Percentiles rank a stretch among this genome's conserved stretches.
Evolutionary conservation across 257 asterid genomes (phyloP).

Genomic region (Rhazya stricta): DNA sequence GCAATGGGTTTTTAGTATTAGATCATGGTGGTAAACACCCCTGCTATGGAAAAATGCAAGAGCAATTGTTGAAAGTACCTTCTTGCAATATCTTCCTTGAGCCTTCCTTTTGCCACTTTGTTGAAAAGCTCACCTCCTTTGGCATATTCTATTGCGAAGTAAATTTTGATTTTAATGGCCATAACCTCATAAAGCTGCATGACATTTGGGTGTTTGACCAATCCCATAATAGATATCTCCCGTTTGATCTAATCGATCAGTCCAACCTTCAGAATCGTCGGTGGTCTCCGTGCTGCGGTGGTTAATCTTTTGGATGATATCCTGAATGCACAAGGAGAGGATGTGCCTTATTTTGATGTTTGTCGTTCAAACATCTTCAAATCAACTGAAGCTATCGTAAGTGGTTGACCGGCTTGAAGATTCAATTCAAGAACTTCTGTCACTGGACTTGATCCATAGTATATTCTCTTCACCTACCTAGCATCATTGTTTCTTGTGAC

Average conservation of each 20-base stretch:
- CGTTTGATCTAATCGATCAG: conserved; percentile 62
- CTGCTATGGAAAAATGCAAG: conserved; percentile 56
- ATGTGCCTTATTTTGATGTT: conserved; percentile 70
- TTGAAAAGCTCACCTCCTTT: conserved; percentile 90
- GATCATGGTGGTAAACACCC: conserved; percentile 72
- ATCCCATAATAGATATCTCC: conserved; percentile 62
- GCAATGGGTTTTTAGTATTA: conserved; percentile 62
- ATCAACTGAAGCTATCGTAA: conserved; percentile 93
- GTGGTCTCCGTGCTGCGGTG: no score
- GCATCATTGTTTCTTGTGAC: conserved; percentile 67
- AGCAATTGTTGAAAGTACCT: conserved; percentile 64
- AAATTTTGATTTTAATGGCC: conserved; percentile 72
- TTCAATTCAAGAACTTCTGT: conserved; percentile 80
- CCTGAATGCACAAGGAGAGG: conserved; percentile 74
- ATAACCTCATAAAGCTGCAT: conserved; percentile 64
- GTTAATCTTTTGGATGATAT: conserved; percentile 98
- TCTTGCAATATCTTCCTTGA: conserved; percentile 52
- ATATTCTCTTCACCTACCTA: conserved; percentile 78
- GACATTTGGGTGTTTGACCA: conserved; percentile 52
- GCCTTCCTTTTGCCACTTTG: no score
- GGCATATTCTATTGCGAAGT: conserved; percentile 62
- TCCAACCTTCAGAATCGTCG: conserved; percentile 51
- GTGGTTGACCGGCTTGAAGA: conserved; percentile 73
- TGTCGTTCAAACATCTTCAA: conserved; percentile 97
- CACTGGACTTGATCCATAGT: conserved; percentile 72